A percentile compares a stretch with the other conserved stretches of the same genome.
phyloP scores from a whole-genome alignment of 2,329 filamentous ascomycete species.

The Apiospora phragmitis region DNA sequence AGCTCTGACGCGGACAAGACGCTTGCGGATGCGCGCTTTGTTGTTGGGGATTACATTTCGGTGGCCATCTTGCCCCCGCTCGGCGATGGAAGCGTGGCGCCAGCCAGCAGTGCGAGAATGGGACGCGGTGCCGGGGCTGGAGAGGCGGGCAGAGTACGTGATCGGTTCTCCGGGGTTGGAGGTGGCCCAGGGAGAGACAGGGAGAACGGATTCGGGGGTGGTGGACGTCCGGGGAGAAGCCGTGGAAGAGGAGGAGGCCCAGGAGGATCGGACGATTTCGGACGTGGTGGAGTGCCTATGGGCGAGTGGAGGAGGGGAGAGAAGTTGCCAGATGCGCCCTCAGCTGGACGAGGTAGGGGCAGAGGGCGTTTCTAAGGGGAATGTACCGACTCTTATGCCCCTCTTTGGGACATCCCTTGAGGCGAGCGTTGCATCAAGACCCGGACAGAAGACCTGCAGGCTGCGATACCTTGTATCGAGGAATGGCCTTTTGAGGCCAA shows the following conservation, averaged over 20 bases:
- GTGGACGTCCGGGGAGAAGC: conserved; percentile 37
- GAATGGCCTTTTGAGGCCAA: not conserved
- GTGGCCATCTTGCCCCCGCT: conserved; percentile 79
- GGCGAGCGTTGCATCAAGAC: not conserved
- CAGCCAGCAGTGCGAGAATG: conserved; percentile 52
- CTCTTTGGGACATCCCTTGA: not conserved
- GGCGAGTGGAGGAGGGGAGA: conserved; percentile 71
- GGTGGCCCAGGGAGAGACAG: conserved; percentile 29
- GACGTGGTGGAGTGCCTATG: conserved; percentile 43
- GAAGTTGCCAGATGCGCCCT: conserved; percentile 54
- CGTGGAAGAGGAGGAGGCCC: conserved; percentile 33
- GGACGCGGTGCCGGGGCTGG: conserved; percentile 41
- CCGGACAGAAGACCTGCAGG: not conserved
- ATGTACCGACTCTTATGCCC: not conserved
- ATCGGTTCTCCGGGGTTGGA: conserved; percentile 21
- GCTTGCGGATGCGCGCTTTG: conserved; percentile 74
- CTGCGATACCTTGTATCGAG: not conserved
- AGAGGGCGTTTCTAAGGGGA: conserved; percentile 23
- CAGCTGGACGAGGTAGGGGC: conserved; percentile 35
- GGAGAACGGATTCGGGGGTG: conserved; percentile 45
- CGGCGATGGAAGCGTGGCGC: conserved; percentile 71
- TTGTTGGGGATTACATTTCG: conserved; percentile 85
- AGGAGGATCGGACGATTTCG: conserved; percentile 31
- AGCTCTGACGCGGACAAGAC: conserved; percentile 59
- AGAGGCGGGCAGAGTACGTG: conserved; percentile 33